A percentile compares a stretch with the other conserved stretches of the same genome.
Conservation (phyloP, 768 basidiomycete genomes). For the Dendrothele bispora region DNA sequence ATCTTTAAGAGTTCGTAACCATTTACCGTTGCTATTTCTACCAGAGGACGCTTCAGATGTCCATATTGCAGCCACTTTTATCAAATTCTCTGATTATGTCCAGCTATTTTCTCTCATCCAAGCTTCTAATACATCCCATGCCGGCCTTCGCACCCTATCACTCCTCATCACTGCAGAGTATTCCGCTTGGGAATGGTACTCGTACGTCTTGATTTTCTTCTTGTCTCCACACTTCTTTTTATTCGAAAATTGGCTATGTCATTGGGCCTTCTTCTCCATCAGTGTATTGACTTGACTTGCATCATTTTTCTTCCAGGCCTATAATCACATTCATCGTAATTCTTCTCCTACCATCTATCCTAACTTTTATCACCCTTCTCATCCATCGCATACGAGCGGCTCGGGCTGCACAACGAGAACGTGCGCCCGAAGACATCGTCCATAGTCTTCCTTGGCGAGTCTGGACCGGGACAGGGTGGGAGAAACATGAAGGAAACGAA, state of each 20-base stretch:
- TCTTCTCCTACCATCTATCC: slow-evolving; percentile 83
- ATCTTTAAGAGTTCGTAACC: slow-evolving; percentile 5
- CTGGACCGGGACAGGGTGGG: slow-evolving; percentile 80
- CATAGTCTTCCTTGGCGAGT: slow-evolving; percentile 78
- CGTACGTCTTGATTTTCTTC: slow-evolving; percentile 46
- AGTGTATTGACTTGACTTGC: no score
- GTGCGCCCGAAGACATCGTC: slow-evolving; percentile 81
- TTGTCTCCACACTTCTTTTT: slow-evolving; percentile 5
- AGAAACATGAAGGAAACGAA: slow-evolving; percentile 64
- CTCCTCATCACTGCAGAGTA: slow-evolving; percentile 77
- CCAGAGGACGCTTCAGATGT: slow-evolving; percentile 86
- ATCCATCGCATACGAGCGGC: slow-evolving; percentile 85
- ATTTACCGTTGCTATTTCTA: slow-evolving; percentile 6
- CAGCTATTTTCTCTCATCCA: slow-evolving; percentile 68
- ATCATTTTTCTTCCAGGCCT: slow-evolving; percentile 66
- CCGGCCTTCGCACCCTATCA: slow-evolving; percentile 73
- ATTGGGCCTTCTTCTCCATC: no score
- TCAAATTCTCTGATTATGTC: slow-evolving; percentile 80
- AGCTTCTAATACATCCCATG: slow-evolving; percentile 76
- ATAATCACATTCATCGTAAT: slow-evolving; percentile 87
- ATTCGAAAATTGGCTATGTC: no score
- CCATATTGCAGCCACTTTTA: slow-evolving; percentile 82
- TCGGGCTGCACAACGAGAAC: slow-evolving; percentile 79
- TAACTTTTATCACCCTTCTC: slow-evolving; percentile 87
- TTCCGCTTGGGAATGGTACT: slow-evolving; percentile 91